Percentiles rank a stretch among this genome's conserved stretches.
Evolutionary conservation across 441 rosid species (phyloP).

Genomic region (Pelargonium citronellum): DNA sequence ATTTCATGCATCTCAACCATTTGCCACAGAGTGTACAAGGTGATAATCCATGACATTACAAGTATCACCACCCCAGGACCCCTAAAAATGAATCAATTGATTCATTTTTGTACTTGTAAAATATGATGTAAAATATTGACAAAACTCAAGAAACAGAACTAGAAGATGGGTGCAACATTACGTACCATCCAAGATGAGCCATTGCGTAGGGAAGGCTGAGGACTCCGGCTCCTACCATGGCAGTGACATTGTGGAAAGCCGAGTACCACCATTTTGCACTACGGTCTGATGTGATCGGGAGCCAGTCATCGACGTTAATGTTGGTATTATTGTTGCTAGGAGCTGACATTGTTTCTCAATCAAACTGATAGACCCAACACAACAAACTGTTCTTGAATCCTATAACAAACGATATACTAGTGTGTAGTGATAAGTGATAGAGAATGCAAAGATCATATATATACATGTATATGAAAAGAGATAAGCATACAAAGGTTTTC

Average conservation of each 20-base stretch:
- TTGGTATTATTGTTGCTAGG: too few species aligned
- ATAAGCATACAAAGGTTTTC: too few species aligned
- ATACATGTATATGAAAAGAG: neutral
- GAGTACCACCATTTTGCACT: conserved; percentile 89
- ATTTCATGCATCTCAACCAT: conserved; percentile 92
- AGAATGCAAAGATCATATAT: neutral
- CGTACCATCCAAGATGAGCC: conserved; percentile 76
- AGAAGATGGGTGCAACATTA: neutral
- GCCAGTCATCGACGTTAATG: conserved; percentile 44
- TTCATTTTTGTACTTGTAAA: neutral
- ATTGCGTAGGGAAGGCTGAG: conserved; percentile 80
- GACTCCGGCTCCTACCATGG: conserved; percentile 88
- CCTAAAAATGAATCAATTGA: conserved; percentile 29
- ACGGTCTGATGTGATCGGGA: conserved; percentile 61
- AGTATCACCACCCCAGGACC: conserved; percentile 58
- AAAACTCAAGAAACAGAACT: neutral
- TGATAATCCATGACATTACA: conserved; percentile 55
- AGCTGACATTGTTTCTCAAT: neutral
- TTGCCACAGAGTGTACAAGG: conserved; percentile 76
- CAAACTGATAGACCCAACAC: conserved; percentile 5
- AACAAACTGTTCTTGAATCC: neutral
- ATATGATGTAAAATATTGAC: neutral
- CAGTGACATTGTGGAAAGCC: conserved; percentile 86
- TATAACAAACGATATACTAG: neutral
- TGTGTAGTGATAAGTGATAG: conserved; percentile 1